Percentiles rank a stretch among this genome's conserved stretches.
Evolutionary conservation across 768 basidiomycete genomes (phyloP).

Genomic region (Nidularia sp.): DNA sequence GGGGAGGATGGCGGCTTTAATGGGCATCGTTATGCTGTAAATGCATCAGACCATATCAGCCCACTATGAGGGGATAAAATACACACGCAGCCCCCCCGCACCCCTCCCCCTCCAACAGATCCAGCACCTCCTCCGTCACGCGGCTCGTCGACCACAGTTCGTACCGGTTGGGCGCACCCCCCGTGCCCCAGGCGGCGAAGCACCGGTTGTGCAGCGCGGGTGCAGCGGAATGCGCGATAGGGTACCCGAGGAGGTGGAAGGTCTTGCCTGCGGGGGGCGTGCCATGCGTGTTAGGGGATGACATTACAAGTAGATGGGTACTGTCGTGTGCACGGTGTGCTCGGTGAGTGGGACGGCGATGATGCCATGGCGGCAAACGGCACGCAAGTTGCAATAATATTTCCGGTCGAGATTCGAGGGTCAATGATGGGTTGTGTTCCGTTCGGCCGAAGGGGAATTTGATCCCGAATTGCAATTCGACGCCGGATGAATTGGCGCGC

Average conservation of each 20-base stretch:
- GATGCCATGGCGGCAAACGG: too few species aligned
- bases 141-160: conserved; percentile 26
- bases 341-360: too few species aligned
- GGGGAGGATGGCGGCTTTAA: conserved; percentile 25
- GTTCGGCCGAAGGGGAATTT: too few species aligned
- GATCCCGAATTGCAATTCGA: too few species aligned
- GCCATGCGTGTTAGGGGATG: too few species aligned
- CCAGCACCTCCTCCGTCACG: conserved; percentile 19
- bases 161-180: conserved; percentile 12
- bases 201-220: conserved; percentile 25
- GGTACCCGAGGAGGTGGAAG: conserved; percentile 27
- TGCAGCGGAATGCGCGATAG: conserved; percentile 27
- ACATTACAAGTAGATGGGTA: too few species aligned
- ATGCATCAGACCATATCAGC: conserved; percentile 9
- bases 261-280: conserved; percentile 8
- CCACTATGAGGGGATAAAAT: conserved; percentile 11
- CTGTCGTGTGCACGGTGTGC: too few species aligned
- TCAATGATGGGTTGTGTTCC: too few species aligned
- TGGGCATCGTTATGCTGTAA: conserved; percentile 34
- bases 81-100: not conserved
- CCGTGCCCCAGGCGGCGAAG: conserved; percentile 15
- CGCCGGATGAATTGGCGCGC: too few species aligned
- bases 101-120: not conserved
- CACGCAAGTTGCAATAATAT: too few species aligned
- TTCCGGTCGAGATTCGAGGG: too few species aligned